phyloP scores from a whole-genome alignment of 805 yeast genomes.

The Lachancea cidri region DNA sequence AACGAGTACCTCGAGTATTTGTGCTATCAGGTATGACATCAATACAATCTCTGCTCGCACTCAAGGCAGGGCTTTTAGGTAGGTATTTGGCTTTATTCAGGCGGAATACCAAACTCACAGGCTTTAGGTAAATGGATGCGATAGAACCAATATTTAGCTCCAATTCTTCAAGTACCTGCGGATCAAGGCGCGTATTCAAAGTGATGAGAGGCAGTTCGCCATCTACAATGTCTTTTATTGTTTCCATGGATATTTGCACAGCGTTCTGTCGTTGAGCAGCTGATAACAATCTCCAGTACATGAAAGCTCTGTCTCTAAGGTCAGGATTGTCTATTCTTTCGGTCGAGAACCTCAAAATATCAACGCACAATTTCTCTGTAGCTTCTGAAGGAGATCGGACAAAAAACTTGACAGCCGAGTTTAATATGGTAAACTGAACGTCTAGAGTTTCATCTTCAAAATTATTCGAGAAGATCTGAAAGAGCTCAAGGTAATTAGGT shows the following conservation, averaged over 20 bases:
- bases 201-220: conserved; percentile 59
- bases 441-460: conserved; percentile 60
- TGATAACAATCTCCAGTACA: conserved; percentile 80
- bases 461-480: conserved; percentile 35
- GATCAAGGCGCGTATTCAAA: conserved; percentile 67
- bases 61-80: conserved; percentile 46
- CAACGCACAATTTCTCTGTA: conserved; percentile 54
- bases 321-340: conserved; percentile 80
- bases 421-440: conserved; percentile 68
- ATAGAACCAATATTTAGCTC: conserved; percentile 77
- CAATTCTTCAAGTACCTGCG: conserved; percentile 67
- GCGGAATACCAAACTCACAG: conserved; percentile 76
- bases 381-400: conserved; percentile 45
- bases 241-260: conserved; percentile 35
- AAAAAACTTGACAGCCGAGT: conserved; percentile 69
- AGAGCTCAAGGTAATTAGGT: conserved; percentile 22
- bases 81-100: conserved; percentile 48
- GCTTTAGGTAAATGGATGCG: conserved; percentile 79
- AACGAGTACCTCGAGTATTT: conserved; percentile 9
- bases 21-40: conserved; percentile 15
- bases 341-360: conserved; percentile 60
- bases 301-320: conserved; percentile 74
- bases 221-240: conserved; percentile 50
- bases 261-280: conserved; percentile 20
- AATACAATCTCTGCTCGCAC: conserved; percentile 17